Evolutionary conservation across 1,284 basidiomycete species (phyloP).

Genomic region (Paramarasmius palmivorus): DNA sequence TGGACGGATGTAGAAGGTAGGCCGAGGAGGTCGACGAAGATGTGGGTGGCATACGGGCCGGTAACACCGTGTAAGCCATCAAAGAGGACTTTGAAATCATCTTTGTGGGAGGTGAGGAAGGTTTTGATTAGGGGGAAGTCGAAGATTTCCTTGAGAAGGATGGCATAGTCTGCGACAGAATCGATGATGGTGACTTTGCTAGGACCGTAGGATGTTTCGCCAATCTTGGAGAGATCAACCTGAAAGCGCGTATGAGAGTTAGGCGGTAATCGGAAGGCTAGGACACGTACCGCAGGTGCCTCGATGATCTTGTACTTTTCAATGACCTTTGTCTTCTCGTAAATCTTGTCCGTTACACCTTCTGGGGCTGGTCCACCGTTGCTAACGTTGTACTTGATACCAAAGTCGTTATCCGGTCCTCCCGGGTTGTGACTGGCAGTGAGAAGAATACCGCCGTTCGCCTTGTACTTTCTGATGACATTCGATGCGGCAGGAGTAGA

Average conservation of each 20-base stretch:
- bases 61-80: constrained; percentile 98
- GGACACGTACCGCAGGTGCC: constrained; percentile 63
- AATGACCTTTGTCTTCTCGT: constrained; percentile 88
- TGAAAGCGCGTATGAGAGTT: constrained; percentile 28
- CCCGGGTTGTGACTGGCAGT: constrained; percentile 99
- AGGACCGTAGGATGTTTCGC: constrained; percentile 80
- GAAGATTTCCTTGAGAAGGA: constrained; percentile 87
- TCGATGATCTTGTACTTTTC: constrained; percentile 85
- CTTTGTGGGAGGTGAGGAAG: constrained; percentile 75
- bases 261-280: background rate
- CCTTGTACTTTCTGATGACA: constrained; percentile 94
- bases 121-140: constrained; percentile 92
- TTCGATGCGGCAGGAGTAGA: constrained; percentile 98
- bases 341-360: constrained; percentile 92
- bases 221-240: constrained; percentile 86
- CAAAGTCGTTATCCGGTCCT: constrained; percentile 96
- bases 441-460: constrained; percentile 94
- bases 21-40: constrained; percentile 85
- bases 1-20: constrained; percentile 83
- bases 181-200: constrained; percentile 91
- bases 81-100: constrained; percentile 88
- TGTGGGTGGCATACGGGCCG: constrained; percentile 91
- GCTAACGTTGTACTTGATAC: constrained; percentile 98
- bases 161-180: constrained; percentile 89
- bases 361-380: constrained; percentile 98